These are phyloP conservation scores for Xylaria sp. DNA, from an alignment of 2,329 filamentous ascomycete genomes.

Conservation along the genomic window DNA sequence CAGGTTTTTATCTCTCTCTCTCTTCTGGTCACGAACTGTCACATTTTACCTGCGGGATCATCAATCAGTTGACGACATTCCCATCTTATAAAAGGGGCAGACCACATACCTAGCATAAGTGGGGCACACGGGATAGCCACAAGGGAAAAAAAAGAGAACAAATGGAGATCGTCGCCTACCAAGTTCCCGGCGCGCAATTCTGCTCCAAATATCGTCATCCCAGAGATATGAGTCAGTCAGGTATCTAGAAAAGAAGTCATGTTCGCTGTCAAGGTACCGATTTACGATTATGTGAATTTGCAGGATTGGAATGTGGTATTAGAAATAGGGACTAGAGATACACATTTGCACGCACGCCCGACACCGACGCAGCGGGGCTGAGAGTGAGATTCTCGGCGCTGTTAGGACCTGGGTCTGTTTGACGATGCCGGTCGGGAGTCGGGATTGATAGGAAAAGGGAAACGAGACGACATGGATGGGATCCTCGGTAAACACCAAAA, in stretches of 20 bases:
- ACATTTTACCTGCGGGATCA: neutral
- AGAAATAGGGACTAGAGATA: neutral
- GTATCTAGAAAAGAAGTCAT: neutral
- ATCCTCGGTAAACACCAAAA: neutral
- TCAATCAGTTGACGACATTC: neutral
- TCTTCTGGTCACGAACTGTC: conserved; percentile 7
- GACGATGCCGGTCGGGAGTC: neutral
- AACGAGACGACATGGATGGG: neutral
- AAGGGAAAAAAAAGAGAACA: neutral
- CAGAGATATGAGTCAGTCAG: neutral
- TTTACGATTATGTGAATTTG: neutral
- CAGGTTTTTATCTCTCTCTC: neutral
- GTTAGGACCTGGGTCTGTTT: neutral
- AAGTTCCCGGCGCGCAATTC: conserved; percentile 7
- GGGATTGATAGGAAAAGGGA: neutral
- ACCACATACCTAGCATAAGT: neutral
- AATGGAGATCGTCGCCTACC: conserved; percentile 13
- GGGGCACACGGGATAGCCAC: conserved; percentile 4
- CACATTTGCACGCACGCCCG: neutral
- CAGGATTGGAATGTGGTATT: too few relatives aligned
- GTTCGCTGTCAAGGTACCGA: neutral
- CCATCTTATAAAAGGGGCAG: neutral
- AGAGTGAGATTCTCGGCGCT: neutral
- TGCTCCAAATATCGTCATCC: neutral
- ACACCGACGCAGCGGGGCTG: neutral